A percentile compares a stretch with the other conserved stretches of the same genome.
These are phyloP conservation scores for Sporothrix brasiliensis DNA, from an alignment of 2,329 filamentous ascomycete species.

Conservation along the genomic window DNA sequence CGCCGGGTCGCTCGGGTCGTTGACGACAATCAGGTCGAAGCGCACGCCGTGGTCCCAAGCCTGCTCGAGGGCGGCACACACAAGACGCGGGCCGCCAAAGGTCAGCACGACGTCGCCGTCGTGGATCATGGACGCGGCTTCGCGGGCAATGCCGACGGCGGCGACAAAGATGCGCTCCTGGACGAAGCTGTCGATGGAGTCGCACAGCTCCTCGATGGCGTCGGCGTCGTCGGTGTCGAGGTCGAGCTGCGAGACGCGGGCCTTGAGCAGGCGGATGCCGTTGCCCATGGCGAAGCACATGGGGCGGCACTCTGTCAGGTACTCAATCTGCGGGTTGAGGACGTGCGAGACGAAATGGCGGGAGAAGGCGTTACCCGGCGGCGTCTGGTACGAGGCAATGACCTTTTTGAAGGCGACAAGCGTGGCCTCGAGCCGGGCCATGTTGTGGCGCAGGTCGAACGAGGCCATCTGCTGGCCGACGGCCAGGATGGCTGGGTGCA, in stretches of 20 bases:
- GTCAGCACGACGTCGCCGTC: conserved; percentile 83
- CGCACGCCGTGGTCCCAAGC: conserved; percentile 70
- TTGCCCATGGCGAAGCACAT: conserved; percentile 98
- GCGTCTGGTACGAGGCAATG: conserved; percentile 90
- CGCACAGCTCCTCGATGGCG: conserved; percentile 76
- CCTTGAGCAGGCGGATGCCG: conserved; percentile 90
- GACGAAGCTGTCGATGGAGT: conserved; percentile 86
- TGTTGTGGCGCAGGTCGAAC: conserved; percentile 87
- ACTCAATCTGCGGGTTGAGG: conserved; percentile 93
- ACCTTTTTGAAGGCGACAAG: conserved; percentile 89
- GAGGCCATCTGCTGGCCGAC: conserved; percentile 88
- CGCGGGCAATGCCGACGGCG: conserved; percentile 79
- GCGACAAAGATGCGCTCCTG: conserved; percentile 86
- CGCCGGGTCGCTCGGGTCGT: conserved; percentile 62
- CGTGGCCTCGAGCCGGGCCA: conserved; percentile 82
- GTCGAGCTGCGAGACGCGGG: conserved; percentile 87
- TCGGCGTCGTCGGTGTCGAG: conserved; percentile 79
- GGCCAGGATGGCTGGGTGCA: conserved; percentile 82
- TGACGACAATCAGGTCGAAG: conserved; percentile 84
- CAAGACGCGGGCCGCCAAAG: conserved; percentile 82
- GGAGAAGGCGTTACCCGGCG: conserved; percentile 78
- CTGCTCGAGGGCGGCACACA: conserved; percentile 77
- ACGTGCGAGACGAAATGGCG: conserved; percentile 90
- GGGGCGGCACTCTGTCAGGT: conserved; percentile 88
- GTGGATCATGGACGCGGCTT: conserved; percentile 73